Conservation (phyloP, 2,329 filamentous ascomycete species). For the Neocucurbitaria cava region DNA sequence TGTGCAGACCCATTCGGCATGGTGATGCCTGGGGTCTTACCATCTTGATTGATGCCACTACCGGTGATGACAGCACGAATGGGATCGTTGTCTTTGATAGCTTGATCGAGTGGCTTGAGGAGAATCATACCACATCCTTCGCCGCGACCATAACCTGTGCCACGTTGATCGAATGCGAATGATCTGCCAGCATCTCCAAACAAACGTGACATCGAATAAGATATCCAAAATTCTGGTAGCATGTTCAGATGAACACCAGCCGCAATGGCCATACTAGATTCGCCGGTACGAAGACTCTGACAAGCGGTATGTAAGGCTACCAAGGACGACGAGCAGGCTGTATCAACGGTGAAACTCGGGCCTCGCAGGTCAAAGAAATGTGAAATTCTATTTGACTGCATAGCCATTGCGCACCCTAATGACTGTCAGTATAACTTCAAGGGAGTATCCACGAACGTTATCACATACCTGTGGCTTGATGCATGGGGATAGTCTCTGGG, state of each 20-base stretch:
- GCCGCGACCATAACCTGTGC: slow-evolving; percentile 68
- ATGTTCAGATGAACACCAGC: slow-evolving; percentile 28
- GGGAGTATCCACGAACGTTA: neutral
- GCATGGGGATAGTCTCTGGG: slow-evolving; percentile 33
- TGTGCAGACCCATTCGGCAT: slow-evolving; percentile 63
- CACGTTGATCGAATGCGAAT: slow-evolving; percentile 57
- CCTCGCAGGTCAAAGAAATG: slow-evolving; percentile 42
- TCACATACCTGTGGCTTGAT: slow-evolving; percentile 33
- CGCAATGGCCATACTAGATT: slow-evolving; percentile 36
- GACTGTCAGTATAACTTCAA: neutral
- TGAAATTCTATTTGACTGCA: slow-evolving; percentile 40
- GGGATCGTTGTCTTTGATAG: slow-evolving; percentile 63
- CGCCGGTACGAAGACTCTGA: slow-evolving; percentile 33
- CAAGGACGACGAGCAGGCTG: slow-evolving; percentile 41
- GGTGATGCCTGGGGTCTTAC: slow-evolving; percentile 63
- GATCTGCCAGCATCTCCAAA: slow-evolving; percentile 39
- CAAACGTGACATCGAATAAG: slow-evolving; percentile 29
- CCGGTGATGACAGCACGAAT: slow-evolving; percentile 54
- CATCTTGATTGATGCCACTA: slow-evolving; percentile 59
- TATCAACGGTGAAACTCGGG: slow-evolving; percentile 41
- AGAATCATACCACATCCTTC: slow-evolving; percentile 68
- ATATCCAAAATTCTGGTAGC: slow-evolving; percentile 35
- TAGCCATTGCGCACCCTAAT: slow-evolving; percentile 24
- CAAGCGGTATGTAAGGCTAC: slow-evolving; percentile 39
- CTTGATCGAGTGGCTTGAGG: slow-evolving; percentile 65